Conservation (phyloP, 176 grass and related monocot genomes). For the Microstegium vimineum region DNA sequence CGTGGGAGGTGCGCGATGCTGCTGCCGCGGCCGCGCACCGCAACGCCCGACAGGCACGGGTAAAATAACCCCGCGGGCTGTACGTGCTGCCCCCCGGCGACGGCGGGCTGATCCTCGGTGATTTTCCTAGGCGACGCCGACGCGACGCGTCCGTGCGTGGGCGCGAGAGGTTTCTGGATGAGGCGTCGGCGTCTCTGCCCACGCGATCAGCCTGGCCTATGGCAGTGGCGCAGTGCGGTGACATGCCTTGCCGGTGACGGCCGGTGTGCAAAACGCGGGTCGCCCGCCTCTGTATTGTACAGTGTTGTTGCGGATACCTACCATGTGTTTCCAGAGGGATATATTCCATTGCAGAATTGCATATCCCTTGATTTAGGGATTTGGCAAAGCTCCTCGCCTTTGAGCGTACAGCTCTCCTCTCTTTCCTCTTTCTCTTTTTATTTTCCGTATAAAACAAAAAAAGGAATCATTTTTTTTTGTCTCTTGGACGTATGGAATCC, state of each 20-base stretch:
- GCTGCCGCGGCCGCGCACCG: background rate
- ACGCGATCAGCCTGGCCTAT: no score
- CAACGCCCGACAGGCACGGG: constrained; percentile 40
- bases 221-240: no score
- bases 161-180: background rate
- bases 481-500: background rate
- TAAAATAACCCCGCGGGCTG: background rate
- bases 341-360: background rate
- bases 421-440: background rate
- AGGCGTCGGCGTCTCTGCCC: constrained; percentile 24
- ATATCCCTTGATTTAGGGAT: background rate
- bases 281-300: no score
- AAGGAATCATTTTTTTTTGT: background rate
- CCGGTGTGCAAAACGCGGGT: background rate
- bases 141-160: background rate
- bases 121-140: background rate
- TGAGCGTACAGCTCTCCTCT: background rate
- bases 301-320: background rate
- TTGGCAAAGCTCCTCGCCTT: background rate
- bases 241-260: background rate
- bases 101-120: background rate
- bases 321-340: background rate
- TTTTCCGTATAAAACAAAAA: accelerated
- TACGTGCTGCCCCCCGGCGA: background rate
- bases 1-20: background rate